These are phyloP conservation scores for Rhodofomes roseus DNA, from an alignment of 1,284 basidiomycete genomes.

Conservation along the genomic window DNA sequence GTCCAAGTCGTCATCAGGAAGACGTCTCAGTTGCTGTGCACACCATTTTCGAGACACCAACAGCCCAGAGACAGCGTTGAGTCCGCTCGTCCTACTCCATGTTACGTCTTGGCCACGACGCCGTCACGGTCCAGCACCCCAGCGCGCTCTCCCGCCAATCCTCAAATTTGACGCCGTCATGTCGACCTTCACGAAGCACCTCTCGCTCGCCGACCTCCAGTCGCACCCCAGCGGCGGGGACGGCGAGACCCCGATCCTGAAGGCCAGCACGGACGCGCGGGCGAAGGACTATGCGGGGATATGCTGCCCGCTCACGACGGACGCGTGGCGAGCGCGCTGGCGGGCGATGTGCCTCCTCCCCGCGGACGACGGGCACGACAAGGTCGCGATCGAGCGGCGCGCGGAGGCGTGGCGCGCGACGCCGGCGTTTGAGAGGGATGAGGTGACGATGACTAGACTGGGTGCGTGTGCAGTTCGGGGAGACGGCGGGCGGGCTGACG, in stretches of 20 bases:
- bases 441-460: conserved; percentile 85
- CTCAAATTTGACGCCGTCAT: conserved; percentile 18
- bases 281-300: conserved; percentile 62
- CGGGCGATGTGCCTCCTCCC: conserved; percentile 79
- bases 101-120: conserved; percentile 1
- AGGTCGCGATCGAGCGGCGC: conserved; percentile 58
- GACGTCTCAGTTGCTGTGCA: not conserved
- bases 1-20: not conserved
- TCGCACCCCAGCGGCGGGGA: conserved; percentile 14
- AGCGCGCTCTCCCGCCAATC: not conserved
- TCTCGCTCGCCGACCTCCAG: conserved; percentile 37
- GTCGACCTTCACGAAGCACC: conserved; percentile 31
- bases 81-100: not conserved
- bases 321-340: conserved; percentile 88
- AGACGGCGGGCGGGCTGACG: not conserved
- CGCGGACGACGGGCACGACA: conserved; percentile 45
- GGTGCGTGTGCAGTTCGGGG: conserved; percentile 43
- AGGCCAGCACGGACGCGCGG: conserved; percentile 45
- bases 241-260: conserved; percentile 46
- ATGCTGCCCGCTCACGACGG: conserved; percentile 85
- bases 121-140: not conserved
- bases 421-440: conserved; percentile 77
- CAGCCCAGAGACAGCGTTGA: not conserved
- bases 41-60: not conserved
- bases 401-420: conserved; percentile 88